Evolutionary conservation across 495 filamentous ascomycete species (phyloP), one percentile per base, ranked within the genome.

Genomic region (Achaetomiella virescens): DNA sequence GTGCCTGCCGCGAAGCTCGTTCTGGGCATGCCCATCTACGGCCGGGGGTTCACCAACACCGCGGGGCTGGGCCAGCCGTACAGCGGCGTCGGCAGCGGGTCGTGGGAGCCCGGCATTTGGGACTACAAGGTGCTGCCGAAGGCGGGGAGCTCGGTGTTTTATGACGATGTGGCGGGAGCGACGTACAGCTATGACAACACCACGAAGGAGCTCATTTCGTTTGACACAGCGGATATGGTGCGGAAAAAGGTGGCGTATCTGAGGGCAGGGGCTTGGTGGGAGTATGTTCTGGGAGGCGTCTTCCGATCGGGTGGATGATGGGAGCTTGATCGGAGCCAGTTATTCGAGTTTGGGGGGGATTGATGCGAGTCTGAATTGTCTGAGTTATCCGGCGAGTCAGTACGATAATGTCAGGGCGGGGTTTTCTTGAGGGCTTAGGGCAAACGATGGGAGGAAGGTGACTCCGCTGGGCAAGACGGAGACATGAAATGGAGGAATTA

Each of bases 221-320:
- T 87, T 65, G 91, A 96, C 61, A 89, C 79, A 9, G 73, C 76
- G 0, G 75, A 78, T 10, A 78, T 86, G 60, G 75, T 85, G 0
- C 63, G 67, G 46, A 29, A 58, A 41, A 97, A 96, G 75, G 83
- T 81, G 6, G 63, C 64, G 10, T 96, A 86, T 62, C 74, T 92
- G 52, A 75, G 76, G 66, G 37, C 73, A 75, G 55, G 79, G 81
- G 1, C 75, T 96, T 3, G 90, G 83, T 1, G 90, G 91, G 21
- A 82, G 78, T 3, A 95, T 96, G 89, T 96, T 88, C 81, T 97
- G 91, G 90, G 91, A 96, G 71, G 83, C 81, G 36, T 89, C 83
- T 57, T 83, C 75, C 12, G 91, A 96, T 70, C 81, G 79, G 63
- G 72, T 45, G 1, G 81, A 73, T 6, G 71, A 72, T n/a, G 78